A percentile compares a stretch with the other conserved stretches of the same genome.
Evolutionary conservation across 305 asterid genomes (phyloP).

Genomic region (Solanum chacoense): DNA sequence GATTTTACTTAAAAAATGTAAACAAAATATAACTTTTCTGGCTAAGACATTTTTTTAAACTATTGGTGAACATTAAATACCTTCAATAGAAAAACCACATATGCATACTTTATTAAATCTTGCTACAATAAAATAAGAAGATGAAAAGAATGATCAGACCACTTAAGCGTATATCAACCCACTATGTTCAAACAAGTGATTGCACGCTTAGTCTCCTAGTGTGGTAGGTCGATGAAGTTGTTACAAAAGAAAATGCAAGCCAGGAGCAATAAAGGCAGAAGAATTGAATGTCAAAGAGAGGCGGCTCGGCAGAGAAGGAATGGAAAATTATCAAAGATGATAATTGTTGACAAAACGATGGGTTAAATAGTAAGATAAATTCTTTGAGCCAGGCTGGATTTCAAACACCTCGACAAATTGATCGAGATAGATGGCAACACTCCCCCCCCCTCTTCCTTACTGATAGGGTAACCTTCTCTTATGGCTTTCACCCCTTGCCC

Average conservation of each 20-base stretch:
- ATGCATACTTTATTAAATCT: neutral
- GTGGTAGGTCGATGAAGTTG: no score
- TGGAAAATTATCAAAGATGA: neutral
- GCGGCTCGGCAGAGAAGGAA: neutral
- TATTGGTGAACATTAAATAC: neutral
- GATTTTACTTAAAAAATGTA: neutral
- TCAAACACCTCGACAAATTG: neutral
- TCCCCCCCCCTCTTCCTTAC: neutral
- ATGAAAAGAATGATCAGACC: neutral
- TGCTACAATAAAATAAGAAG: neutral
- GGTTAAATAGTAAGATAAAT: neutral
- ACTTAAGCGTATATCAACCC: neutral
- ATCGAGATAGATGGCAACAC: neutral
- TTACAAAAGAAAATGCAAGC: neutral
- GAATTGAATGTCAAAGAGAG: neutral
- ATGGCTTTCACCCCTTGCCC: neutral
- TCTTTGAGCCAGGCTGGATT: neutral
- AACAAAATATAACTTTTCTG: neutral
- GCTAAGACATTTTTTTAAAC: neutral
- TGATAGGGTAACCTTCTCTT: neutral
- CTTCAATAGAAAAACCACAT: neutral
- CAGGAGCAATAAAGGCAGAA: neutral
- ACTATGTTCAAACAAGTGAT: neutral
- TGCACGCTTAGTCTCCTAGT: neutral
- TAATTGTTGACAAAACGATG: neutral